Evolutionary conservation across 2,329 filamentous ascomycete genomes (phyloP), one percentile per base, ranked within the genome.

Genomic region (Colletotrichum musicola): DNA sequence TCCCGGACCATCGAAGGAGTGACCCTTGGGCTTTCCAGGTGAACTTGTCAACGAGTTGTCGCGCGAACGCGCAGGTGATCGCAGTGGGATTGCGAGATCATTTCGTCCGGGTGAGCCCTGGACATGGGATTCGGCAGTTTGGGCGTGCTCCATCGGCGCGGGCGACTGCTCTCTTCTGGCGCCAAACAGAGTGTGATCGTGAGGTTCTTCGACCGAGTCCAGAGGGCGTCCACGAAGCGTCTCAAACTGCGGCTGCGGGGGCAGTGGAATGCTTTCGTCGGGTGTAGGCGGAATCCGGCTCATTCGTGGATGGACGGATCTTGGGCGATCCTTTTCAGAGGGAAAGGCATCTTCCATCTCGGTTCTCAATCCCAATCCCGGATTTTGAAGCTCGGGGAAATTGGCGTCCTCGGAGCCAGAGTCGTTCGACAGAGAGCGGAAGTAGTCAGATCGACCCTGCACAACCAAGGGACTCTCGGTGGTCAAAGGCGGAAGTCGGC

Each of bases 401-500:
- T 79, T 7, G 72, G 75, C 13, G 71, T 60, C 38, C 9, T 88
- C 86, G 4, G 85, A 85, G 47, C 81, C 82, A 2, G 84, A 85
- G 73, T 92, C 91, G 61, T 89, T 84, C 47, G 91, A 94, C 73
- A 92, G 81, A 62, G 92, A 92, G 47, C 94, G 91, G 77, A 95
- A 95, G 80, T 93, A 97, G 18, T 92, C 93, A 4, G 93, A 92
- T 71, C 94, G 89, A 72, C 89, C 90, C 76, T 92, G 92, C 25
- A 89, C 77, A 80, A 93, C 81, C 67, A 98, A 85, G 61, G 95
- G 94, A 74, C 94, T 94, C 69, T 93, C 92, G 44, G 94, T 92
- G 20, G 93, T 93, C 68, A 95, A 84, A 6, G 94, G 94, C 3
- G 95, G 93, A 50, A 98, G 83, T 49, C 95, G 89, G 81, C 95